These are phyloP conservation scores for Microsporum ferrugineum DNA, from an alignment of 2,329 filamentous ascomycete species.

Conservation along the genomic window DNA sequence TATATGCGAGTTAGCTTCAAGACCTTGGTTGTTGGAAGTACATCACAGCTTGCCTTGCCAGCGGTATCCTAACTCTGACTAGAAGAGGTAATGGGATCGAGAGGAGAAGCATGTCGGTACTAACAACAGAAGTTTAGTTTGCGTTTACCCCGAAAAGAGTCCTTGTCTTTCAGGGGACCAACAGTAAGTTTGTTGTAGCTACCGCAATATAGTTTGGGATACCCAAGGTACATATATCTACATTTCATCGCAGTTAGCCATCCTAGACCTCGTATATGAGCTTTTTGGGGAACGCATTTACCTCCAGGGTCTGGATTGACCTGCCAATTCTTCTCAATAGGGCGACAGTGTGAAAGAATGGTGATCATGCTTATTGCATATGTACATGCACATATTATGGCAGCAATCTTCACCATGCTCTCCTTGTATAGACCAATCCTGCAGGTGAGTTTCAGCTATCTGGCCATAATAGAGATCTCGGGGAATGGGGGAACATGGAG, in stretches of 20 bases:
- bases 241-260: neutral
- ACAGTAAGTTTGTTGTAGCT: slow-evolving; percentile 30
- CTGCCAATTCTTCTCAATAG: slow-evolving; percentile 32
- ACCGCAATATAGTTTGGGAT: slow-evolving; percentile 31
- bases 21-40: neutral
- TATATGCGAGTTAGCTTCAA: neutral
- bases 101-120: slow-evolving; percentile 32
- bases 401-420: slow-evolving; percentile 29
- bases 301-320: slow-evolving; percentile 33
- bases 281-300: slow-evolving; percentile 12
- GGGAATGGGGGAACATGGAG: neutral
- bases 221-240: slow-evolving; percentile 27
- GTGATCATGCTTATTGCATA: slow-evolving; percentile 27
- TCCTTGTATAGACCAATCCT: slow-evolving; percentile 29
- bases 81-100: slow-evolving; percentile 34
- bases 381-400: slow-evolving; percentile 20
- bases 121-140: slow-evolving; percentile 11
- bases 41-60: slow-evolving; percentile 19
- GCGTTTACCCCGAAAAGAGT: neutral
- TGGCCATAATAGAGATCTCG: neutral
- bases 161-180: slow-evolving; percentile 8
- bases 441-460: neutral
- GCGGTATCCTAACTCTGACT: slow-evolving; percentile 30
- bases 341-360: slow-evolving; percentile 30
- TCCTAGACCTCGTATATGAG: neutral